phyloP scores from a whole-genome alignment of 352 stramenopile genomes.

The Pythium aquatile region DNA sequence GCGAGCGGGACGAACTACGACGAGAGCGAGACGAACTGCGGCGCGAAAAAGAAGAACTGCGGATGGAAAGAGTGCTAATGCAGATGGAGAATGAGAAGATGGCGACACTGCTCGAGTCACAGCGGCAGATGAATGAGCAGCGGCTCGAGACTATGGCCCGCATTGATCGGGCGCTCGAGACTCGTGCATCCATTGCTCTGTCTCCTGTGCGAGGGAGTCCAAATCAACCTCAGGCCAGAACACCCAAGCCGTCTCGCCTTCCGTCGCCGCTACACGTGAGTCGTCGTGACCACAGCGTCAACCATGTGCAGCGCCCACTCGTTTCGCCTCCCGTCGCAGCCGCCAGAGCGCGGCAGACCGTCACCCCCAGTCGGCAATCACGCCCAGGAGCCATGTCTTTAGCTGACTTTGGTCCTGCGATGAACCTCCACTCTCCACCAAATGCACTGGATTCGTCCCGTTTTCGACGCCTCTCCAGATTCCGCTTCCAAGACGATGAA shows the following conservation, averaged over 20 bases:
- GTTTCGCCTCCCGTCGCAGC: slow-evolving; percentile 12
- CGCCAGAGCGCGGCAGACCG: slow-evolving; percentile 10
- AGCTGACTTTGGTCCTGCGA: slow-evolving; percentile 49
- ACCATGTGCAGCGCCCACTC: slow-evolving; percentile 20
- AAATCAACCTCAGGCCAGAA: background rate
- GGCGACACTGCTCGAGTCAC: slow-evolving; percentile 54
- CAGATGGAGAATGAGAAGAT: slow-evolving; percentile 81
- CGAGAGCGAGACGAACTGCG: slow-evolving; percentile 67
- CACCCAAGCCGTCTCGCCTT: slow-evolving; percentile 3
- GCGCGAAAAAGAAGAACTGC: slow-evolving; percentile 71
- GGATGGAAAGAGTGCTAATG: slow-evolving; percentile 55
- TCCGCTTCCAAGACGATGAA: slow-evolving; percentile 31
- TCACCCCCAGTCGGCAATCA: slow-evolving; percentile 23
- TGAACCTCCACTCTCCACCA: slow-evolving; percentile 24
- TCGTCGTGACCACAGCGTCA: slow-evolving; percentile 19
- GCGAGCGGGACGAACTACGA: slow-evolving; percentile 68
- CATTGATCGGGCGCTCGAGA: slow-evolving; percentile 18
- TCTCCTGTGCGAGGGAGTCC: background rate
- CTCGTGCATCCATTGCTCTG: background rate
- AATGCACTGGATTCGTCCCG: slow-evolving; percentile 38
- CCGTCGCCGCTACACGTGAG: slow-evolving; percentile 19
- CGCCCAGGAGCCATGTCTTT: slow-evolving; percentile 61
- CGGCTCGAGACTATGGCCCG: slow-evolving; percentile 33
- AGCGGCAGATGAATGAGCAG: slow-evolving; percentile 58
- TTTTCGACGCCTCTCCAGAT: slow-evolving; percentile 41